phyloP scores from a whole-genome alignment of 140 eudicot species.

The Ambrosia hybrid region DNA sequence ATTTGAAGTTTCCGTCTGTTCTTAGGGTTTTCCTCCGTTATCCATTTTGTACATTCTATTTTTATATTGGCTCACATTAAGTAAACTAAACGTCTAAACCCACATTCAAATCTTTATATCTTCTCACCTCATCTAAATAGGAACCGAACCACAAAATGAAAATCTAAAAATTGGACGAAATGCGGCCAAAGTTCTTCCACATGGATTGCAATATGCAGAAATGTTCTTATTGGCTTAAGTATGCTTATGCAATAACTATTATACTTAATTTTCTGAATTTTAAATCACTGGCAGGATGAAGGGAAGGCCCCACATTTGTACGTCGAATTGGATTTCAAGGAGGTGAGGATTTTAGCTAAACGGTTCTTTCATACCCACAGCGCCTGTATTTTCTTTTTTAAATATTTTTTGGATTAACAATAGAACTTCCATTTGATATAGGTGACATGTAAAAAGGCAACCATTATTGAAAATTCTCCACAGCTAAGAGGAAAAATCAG shows the following conservation, averaged over 20 bases:
- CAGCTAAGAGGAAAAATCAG: conserved; percentile 75
- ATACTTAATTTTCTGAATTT: neutral
- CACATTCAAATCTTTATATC: neutral
- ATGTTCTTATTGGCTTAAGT: conserved; percentile 14
- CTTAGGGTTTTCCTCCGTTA: too few species aligned
- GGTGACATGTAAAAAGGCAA: conserved; percentile 92
- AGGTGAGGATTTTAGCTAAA: conserved; percentile 46
- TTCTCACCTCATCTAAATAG: neutral
- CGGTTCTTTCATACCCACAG: neutral
- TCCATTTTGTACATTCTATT: too few species aligned
- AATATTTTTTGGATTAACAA: neutral
- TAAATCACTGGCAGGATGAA: conserved; percentile 66
- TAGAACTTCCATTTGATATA: conserved; percentile 24
- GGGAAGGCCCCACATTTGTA: conserved; percentile 87
- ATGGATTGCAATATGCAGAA: neutral
- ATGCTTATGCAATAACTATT: conserved; percentile 4
- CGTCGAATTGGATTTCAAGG: conserved; percentile 93
- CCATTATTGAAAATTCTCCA: conserved; percentile 63
- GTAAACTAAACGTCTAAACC: neutral
- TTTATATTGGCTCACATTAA: neutral
- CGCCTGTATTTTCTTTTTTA: neutral
- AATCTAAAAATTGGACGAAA: neutral
- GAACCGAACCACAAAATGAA: neutral
- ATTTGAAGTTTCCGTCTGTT: neutral
- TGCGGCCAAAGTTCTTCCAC: neutral